Conservation (phyloP, 2,329 filamentous ascomycete species). For the Fusarium mundagurra region DNA sequence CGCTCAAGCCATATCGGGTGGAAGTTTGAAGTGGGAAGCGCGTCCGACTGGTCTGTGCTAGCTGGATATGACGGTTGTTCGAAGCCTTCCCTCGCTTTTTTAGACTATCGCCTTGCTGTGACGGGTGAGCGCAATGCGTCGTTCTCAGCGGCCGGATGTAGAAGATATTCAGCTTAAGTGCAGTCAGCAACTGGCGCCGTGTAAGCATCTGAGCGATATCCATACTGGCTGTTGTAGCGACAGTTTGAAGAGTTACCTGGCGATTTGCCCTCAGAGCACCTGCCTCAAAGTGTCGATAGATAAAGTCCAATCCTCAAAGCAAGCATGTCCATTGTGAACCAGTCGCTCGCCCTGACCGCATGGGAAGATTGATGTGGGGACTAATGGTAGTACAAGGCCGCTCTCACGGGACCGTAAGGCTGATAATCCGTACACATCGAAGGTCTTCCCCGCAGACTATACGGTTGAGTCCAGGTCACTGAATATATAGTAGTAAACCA, state of each 20-base stretch:
- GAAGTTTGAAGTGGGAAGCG: no score
- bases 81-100: no score
- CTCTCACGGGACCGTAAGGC: background rate
- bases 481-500: background rate
- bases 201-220: no score
- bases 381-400: no score
- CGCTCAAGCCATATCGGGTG: fast-evolving
- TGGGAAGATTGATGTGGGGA: background rate
- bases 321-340: no score
- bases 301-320: background rate
- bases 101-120: no score
- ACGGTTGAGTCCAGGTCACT: background rate
- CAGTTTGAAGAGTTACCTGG: background rate
- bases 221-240: background rate
- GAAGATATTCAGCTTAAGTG: no score
- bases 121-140: no score
- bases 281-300: background rate
- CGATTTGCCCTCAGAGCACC: background rate
- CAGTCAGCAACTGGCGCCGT: no score
- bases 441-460: background rate
- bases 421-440: background rate
- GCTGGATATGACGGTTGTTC: no score
- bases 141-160: no score
- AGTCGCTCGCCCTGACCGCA: background rate
- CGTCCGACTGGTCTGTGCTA: no score